Conservation (phyloP, 768 basidiomycete genomes). For the Xerocomus brunneocitrinus region DNA sequence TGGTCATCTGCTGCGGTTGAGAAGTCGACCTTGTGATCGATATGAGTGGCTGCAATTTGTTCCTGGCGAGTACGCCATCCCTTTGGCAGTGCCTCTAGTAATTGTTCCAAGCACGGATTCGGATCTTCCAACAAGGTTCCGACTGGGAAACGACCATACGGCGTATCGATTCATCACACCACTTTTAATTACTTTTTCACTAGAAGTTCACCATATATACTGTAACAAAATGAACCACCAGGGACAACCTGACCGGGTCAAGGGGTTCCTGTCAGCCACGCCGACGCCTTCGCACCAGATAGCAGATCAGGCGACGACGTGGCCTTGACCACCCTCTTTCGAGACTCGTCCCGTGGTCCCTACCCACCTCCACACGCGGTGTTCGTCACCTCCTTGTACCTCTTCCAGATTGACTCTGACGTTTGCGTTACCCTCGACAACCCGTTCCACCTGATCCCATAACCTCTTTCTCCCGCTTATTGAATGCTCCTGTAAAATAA, state of each 20-base stretch:
- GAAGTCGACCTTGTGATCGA: slow-evolving; percentile 18
- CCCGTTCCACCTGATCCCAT: slow-evolving; percentile 78
- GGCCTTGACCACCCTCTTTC: slow-evolving; percentile 31
- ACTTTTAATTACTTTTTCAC: slow-evolving; percentile 21
- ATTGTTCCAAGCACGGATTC: slow-evolving; percentile 29
- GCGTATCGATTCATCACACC: slow-evolving; percentile 24
- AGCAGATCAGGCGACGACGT: slow-evolving; percentile 21
- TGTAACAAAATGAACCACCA: slow-evolving; percentile 14
- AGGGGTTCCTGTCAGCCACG: slow-evolving; percentile 21
- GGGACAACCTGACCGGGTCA: slow-evolving; percentile 15
- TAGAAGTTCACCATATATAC: slow-evolving; percentile 22
- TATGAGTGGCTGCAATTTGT: slow-evolving; percentile 25
- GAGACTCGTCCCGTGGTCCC: slow-evolving; percentile 43
- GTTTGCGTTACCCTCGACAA: slow-evolving; percentile 90
- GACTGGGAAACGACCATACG: slow-evolving; percentile 20
- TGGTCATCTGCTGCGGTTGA: slow-evolving; percentile 22
- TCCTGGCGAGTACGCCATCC: slow-evolving; percentile 23
- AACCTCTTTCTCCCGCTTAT: slow-evolving; percentile 57
- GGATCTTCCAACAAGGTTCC: slow-evolving; percentile 31
- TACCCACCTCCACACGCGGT: slow-evolving; percentile 90
- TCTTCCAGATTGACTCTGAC: slow-evolving; percentile 83
- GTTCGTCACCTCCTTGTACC: slow-evolving; percentile 78
- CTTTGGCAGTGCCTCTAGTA: slow-evolving; percentile 28
- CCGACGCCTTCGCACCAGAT: slow-evolving; percentile 10
- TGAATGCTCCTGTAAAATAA: slow-evolving; percentile 78